phyloP scores from a whole-genome alignment of 1,139 yeast genomes.

The Spencermartinsiella ligniputridi region DNA sequence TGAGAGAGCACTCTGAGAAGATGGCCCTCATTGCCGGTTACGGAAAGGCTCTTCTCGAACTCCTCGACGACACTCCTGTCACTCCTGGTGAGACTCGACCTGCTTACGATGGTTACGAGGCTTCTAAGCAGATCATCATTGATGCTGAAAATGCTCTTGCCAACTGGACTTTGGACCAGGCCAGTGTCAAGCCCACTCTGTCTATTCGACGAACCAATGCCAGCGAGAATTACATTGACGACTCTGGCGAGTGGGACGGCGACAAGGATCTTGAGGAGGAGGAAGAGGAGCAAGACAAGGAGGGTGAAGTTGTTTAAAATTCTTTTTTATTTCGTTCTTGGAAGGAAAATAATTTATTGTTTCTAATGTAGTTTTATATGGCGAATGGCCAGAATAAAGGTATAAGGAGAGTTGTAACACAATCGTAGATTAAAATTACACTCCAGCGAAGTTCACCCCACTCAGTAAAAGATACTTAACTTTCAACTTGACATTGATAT shows the following conservation, averaged over 20 bases:
- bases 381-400: too few species aligned
- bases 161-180: constrained; percentile 94
- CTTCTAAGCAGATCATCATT: constrained; percentile 93
- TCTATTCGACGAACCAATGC: constrained; percentile 71
- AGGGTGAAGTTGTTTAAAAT: constrained; percentile 9
- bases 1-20: constrained; percentile 95
- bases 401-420: too few species aligned
- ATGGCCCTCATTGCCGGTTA: constrained; percentile 95
- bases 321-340: constrained; percentile 6
- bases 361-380: constrained; percentile 9
- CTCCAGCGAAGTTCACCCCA: too few species aligned
- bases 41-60: constrained; percentile 95
- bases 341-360: constrained; percentile 9
- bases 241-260: constrained; percentile 48
- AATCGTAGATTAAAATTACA: too few species aligned
- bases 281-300: constrained; percentile 14
- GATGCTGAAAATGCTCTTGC: constrained; percentile 96
- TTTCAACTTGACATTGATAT: too few species aligned
- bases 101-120: constrained; percentile 96
- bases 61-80: constrained; percentile 93
- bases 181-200: constrained; percentile 91
- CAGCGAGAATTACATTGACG: constrained; percentile 60
- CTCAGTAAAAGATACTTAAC: too few species aligned
- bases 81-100: constrained; percentile 99
- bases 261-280: constrained; percentile 25